phyloP scores from a whole-genome alignment of 2,329 filamentous ascomycete genomes.

The Diaporthe sp. region DNA sequence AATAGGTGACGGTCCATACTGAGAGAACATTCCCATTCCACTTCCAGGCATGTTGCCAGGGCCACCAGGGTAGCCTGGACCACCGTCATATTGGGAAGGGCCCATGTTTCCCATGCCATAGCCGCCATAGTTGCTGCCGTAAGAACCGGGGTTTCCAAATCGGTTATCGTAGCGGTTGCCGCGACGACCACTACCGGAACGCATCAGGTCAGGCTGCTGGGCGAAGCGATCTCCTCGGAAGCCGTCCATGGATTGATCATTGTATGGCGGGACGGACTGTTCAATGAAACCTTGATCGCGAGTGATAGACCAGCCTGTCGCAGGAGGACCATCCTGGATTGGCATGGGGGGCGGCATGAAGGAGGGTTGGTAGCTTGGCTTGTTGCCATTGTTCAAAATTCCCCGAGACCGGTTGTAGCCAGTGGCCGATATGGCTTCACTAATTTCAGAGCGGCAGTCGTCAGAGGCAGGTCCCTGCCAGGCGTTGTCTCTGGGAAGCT shows the following conservation, averaged over 20 bases:
- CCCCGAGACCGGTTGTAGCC: slow-evolving; percentile 68
- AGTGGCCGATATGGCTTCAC: slow-evolving; percentile 66
- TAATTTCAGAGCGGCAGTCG: slow-evolving; percentile 69
- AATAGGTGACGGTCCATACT: slow-evolving; percentile 69
- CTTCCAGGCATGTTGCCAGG: slow-evolving; percentile 52
- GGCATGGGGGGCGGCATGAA: slow-evolving; percentile 48
- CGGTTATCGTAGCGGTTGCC: slow-evolving; percentile 62
- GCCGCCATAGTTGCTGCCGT: slow-evolving; percentile 53
- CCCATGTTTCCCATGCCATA: slow-evolving; percentile 51
- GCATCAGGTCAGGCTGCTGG: slow-evolving; percentile 64
- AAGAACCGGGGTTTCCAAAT: slow-evolving; percentile 49
- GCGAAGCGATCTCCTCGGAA: slow-evolving; percentile 63
- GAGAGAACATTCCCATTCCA: slow-evolving; percentile 59
- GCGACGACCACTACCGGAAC: slow-evolving; percentile 60
- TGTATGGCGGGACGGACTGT: slow-evolving; percentile 50
- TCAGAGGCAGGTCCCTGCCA: slow-evolving; percentile 65
- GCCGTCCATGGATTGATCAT: slow-evolving; percentile 53
- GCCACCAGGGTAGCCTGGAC: slow-evolving; percentile 44
- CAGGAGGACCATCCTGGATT: slow-evolving; percentile 53
- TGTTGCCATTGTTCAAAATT: slow-evolving; percentile 67
- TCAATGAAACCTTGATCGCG: slow-evolving; percentile 59
- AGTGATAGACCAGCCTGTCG: slow-evolving; percentile 63
- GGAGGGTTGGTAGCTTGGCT: slow-evolving; percentile 54
- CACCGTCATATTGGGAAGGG: slow-evolving; percentile 48
- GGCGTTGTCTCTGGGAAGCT: slow-evolving; percentile 57